Conservation (phyloP, 768 basidiomycete species). For the Rhizopogon vulgaris region DNA sequence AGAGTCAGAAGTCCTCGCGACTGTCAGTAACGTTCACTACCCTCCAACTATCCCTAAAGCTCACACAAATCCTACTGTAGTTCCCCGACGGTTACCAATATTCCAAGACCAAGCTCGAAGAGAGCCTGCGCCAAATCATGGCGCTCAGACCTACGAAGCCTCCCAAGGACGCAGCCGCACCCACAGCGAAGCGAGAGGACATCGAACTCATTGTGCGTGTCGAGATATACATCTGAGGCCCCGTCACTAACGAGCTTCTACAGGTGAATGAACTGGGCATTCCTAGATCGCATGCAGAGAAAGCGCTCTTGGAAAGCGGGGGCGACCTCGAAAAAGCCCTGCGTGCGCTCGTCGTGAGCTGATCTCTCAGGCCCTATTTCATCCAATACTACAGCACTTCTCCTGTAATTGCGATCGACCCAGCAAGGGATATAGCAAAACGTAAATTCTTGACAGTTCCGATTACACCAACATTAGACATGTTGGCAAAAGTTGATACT, state of each 20-base stretch:
- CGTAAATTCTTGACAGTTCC: neutral
- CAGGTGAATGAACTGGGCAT: slow-evolving; percentile 27
- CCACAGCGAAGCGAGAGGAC: slow-evolving; percentile 21
- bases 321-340: slow-evolving; percentile 23
- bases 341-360: slow-evolving; percentile 21
- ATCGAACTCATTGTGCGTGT: slow-evolving; percentile 21
- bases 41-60: neutral
- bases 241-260: neutral
- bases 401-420: too few species aligned
- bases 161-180: slow-evolving; percentile 11
- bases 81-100: slow-evolving; percentile 49
- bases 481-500: slow-evolving; percentile 17
- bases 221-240: neutral
- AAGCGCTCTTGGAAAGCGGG: slow-evolving; percentile 21
- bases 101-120: slow-evolving; percentile 26
- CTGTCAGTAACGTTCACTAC: neutral
- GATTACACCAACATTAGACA: slow-evolving; percentile 26
- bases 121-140: slow-evolving; percentile 42
- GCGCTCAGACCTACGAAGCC: slow-evolving; percentile 53
- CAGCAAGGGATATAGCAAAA: neutral
- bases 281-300: slow-evolving; percentile 23
- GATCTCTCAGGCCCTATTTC: neutral
- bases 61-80: slow-evolving; percentile 35
- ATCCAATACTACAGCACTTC: neutral
- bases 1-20: slow-evolving; percentile 11